Base-by-base conservation (phyloP, 306 rosid genomes). In the Trifolium fragiferum region DNA sequence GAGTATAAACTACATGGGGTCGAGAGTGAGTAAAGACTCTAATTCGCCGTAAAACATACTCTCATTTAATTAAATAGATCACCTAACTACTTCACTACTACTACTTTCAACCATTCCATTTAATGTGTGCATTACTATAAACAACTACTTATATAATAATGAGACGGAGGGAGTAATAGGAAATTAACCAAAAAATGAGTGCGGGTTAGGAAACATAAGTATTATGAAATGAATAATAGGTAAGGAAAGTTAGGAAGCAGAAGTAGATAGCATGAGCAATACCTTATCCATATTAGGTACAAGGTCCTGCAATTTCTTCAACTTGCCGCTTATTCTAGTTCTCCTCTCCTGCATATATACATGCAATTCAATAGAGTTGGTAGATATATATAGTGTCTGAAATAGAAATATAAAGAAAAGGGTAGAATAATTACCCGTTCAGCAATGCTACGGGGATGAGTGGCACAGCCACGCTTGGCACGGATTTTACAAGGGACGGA, bases 241-340 rank as follows among this genome's bases (percentile, higher is more conserved):
- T 19, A 11, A 66, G 47, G 40, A 32, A 68, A 43, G 54, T 19
- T 46, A 38, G 70, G 2, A 58, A 13, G 62, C 10, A 46, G 37
- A 9, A 35, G 4, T 27, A 41, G 8, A 58, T 37, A 25, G 67
- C 44, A 76, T 14, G 14, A 4, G 37, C 9, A 64, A 32, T 77
- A 92, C 98, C 96, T 93, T 93, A 85, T 93, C 98, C 98, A 93
- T 93, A 81, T 93, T 90, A 13, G 98, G 96, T 37, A 93, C 98
- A 72, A 93, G 98, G 8, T 93, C 96, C 78, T 93, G 98, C 66
- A 93, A 85, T 77, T 93, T 90, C 84, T 93, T 93, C 71, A 93
- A 72, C 72, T 90, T 93, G 46, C 96, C 98, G 15, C 98, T 90
- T 74, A 93, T 93, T 85, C 95, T 82, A 40, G 95, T 93, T 86